These are phyloP conservation scores for Straminergon stramineum DNA, from an alignment of 225 moss, liverwort and hornwort species.

Conservation along the genomic window DNA sequence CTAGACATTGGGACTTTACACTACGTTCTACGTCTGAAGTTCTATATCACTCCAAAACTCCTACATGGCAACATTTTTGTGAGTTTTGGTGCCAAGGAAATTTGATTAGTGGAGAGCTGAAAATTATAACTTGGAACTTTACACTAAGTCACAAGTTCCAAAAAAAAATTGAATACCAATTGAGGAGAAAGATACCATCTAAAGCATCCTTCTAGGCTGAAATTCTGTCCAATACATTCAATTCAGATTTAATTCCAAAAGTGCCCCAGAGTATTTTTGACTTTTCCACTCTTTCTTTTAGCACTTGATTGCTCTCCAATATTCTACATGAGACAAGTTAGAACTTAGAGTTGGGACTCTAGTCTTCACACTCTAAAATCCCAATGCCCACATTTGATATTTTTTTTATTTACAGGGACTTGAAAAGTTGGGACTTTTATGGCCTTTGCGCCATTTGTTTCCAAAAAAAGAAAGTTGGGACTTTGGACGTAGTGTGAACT, in stretches of 20 bases:
- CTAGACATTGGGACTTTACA: background rate
- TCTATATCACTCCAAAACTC: too few species aligned
- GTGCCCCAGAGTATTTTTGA: background rate
- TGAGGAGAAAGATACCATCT: background rate
- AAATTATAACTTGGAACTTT: too few species aligned
- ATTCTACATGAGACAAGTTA: too few species aligned
- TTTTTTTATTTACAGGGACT: background rate
- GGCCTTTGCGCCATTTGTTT: too few species aligned
- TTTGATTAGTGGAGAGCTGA: too few species aligned
- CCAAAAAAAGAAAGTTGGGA: background rate
- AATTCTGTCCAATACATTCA: fast-evolving
- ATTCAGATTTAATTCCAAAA: background rate
- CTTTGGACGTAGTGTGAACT: background rate
- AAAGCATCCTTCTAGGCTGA: background rate
- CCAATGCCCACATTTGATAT: background rate
- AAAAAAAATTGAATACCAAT: background rate
- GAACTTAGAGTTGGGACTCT: background rate
- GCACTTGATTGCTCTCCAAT: background rate
- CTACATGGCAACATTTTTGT: background rate
- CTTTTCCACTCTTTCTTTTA: background rate
- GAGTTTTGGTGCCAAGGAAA: fast-evolving
- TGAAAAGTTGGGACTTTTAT: too few species aligned
- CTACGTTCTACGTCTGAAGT: fast-evolving
- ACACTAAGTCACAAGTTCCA: too few species aligned
- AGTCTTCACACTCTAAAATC: background rate